Base-by-base conservation (phyloP, 148 eudicot species). In the Rhododendron williamsianum region DNA sequence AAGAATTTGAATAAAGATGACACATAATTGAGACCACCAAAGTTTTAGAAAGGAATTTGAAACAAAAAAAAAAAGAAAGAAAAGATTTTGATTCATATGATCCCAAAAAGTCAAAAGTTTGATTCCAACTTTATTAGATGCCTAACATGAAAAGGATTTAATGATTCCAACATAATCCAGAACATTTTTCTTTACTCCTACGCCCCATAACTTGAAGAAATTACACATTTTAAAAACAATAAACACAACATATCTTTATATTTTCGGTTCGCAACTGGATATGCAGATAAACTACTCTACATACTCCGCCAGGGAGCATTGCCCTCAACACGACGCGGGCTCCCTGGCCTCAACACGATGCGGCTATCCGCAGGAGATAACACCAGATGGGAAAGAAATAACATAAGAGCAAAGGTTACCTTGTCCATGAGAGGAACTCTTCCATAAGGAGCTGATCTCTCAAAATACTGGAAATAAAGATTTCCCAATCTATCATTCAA, bases 381-480 rank as follows among this genome's bases (percentile, higher is more conserved):
- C 0, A 54, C 7, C 21, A 0, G 45, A 58, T 45, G 38, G 52
- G 30, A 77, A 23, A 33, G 9, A 48, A 60, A 83, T 51, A 73
- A 80, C 4, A 56, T 15, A 18, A 76, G 36, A 72, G 23, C 9
- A 83, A 69, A 12, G 43, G 49, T 76, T 92, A 96, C 99, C 99
- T 97, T 95, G 91, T 95, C 98, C 93, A 91, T 91, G 48, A 97
- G 96, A 90, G 99, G 99, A 87, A 92, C 98, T 87, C 99, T 91
- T 43, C 90, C 93, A 86, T 95, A 97, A 79, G 99, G 99, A 84
- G 99, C 86, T 74, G 96, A 92, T 90, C 89, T 88, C 88, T 97
- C 99, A 84, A 97, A 92, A 88, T 93, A 93, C 82, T 95, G 94
- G 72, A 93, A 94, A 84, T 97, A 97, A 76, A 93, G 94, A 80